Conservation (phyloP, 2,329 filamentous ascomycete genomes). For the Pestalotiopsis sp. region DNA sequence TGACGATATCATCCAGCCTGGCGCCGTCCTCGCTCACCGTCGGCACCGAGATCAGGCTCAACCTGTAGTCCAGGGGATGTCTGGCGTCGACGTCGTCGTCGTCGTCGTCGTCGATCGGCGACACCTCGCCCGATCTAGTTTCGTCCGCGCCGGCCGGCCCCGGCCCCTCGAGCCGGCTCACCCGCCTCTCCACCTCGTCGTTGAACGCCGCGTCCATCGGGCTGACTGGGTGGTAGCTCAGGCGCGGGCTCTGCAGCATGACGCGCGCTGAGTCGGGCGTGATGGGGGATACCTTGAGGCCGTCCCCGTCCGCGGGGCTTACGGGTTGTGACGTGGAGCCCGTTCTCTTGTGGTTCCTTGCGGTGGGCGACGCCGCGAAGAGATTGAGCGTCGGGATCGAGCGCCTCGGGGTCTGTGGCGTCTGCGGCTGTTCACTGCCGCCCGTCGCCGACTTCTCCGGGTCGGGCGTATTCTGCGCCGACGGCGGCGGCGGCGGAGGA, state of each 20-base stretch:
- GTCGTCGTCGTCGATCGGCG: slow-evolving; percentile 7
- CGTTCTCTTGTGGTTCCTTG: background rate
- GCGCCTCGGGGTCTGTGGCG: background rate
- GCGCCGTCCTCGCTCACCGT: background rate
- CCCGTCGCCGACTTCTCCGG: slow-evolving; percentile 18
- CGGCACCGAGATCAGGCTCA: slow-evolving; percentile 8
- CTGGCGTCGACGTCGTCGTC: background rate
- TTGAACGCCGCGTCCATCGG: slow-evolving; percentile 24
- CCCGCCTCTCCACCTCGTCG: slow-evolving; percentile 12
- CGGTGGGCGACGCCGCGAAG: background rate
- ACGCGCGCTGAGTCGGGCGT: slow-evolving; percentile 11
- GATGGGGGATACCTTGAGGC: background rate
- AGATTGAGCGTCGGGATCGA: background rate
- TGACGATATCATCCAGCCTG: slow-evolving; percentile 1
- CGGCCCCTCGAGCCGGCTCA: slow-evolving; percentile 4
- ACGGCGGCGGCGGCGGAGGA: background rate
- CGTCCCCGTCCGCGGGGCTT: slow-evolving; percentile 5
- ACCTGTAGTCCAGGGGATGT: slow-evolving; percentile 1
- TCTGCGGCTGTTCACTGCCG: slow-evolving; percentile 10
- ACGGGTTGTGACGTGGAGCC: background rate
- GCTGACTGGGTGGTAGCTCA: slow-evolving; percentile 24
- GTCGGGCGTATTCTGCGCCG: slow-evolving; percentile 12
- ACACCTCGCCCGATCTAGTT: background rate
- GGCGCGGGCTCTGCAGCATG: slow-evolving; percentile 22
- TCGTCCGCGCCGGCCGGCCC: background rate